Conservation (phyloP, 1,139 yeast genomes). For the Scheffersomyces illinoinensis region DNA sequence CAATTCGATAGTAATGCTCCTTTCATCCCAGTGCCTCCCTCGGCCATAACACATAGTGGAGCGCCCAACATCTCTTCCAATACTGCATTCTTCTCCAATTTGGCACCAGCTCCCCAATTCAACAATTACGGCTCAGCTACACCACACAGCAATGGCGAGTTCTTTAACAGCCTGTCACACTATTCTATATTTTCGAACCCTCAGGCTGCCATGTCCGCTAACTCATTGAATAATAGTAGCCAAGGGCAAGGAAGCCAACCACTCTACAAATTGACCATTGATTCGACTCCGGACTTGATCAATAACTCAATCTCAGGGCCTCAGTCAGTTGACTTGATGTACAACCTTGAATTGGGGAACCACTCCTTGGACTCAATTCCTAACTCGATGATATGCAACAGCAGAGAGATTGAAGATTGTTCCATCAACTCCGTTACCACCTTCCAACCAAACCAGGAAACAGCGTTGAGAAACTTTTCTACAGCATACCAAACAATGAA, state of each 20-base stretch:
- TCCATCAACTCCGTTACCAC: background rate
- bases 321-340: constrained; percentile 21
- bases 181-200: constrained; percentile 28
- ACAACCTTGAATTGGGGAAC: constrained; percentile 26
- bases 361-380: constrained; percentile 32
- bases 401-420: background rate
- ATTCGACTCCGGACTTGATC: constrained; percentile 16
- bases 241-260: constrained; percentile 6
- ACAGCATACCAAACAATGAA: constrained; percentile 10
- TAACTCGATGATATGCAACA: constrained; percentile 11
- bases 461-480: background rate
- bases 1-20: constrained; percentile 10
- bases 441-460: background rate
- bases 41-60: constrained; percentile 1
- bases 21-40: constrained; percentile 23
- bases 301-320: constrained; percentile 10
- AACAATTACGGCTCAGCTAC: background rate
- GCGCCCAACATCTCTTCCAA: constrained; percentile 4
- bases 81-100: background rate
- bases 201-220: constrained; percentile 21
- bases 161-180: constrained; percentile 8
- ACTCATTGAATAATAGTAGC: constrained; percentile 13
- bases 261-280: constrained; percentile 17
- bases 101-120: background rate
- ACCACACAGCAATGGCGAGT: background rate